Base-by-base conservation (phyloP, 805 yeast genomes). In the Osmozyma mogii region DNA sequence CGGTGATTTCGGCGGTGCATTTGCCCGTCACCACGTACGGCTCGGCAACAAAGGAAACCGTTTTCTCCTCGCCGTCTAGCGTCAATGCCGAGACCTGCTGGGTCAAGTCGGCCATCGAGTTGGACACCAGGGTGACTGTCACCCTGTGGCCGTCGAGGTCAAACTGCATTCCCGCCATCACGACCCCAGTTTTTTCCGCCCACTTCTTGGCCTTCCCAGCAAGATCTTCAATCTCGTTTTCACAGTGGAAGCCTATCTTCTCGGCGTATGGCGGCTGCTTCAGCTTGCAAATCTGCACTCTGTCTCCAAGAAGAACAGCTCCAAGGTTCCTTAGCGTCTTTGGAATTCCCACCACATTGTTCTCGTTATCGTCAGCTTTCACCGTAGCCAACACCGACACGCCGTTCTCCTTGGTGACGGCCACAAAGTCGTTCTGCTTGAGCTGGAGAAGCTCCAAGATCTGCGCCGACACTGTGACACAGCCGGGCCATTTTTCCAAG, bases 391-490 rank as follows among this genome's bases (percentile, higher is more conserved):
- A 44, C 3, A 68, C 44, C 3, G 78, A 78, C 1, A 54, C 50
- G 3, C 72, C 71, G 24, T 62, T 68, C 1, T 31, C 24, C 34
- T 65, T 66, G 13, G 64, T 48, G 3, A 75, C 37, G 23, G 59
- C 45, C 10, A 74, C 65, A 35, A 75, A 46, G 4, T 68, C 60
- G 1, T 77, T 77, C 14, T 50, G 41, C 6, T 45, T 36, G 9
- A 72, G 52, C 13, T 70, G 79, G 15, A 71, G 47, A 1, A 67
- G 70, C 30, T 62, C 61, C 25, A 73, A 49, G 1, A 70, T 57
- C 1, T 66, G 64, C 0, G 65, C 58, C 32, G 70, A 61, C 3
- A 75, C 32, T 14, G 61, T 65, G 7, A 58, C 43, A 28, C 64
- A 65, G n/a, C 47, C 35, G 9, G 36, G 27, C 9, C 37, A 37